These are phyloP conservation scores for Wolfiporia cocos DNA, from an alignment of 1,284 basidiomycete genomes.

Conservation along the genomic window DNA sequence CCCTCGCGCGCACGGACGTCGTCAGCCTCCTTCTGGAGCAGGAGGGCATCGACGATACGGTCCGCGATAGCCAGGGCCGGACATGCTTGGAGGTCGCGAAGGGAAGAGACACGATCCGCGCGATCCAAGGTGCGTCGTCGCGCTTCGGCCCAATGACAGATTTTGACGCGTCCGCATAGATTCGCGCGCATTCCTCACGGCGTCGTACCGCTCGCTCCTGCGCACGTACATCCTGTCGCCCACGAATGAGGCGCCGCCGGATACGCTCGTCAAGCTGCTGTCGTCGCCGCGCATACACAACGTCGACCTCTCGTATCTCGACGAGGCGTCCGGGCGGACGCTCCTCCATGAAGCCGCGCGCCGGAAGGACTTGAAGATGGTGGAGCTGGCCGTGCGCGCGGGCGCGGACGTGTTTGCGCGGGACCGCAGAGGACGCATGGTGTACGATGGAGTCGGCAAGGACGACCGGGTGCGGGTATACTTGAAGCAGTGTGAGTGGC, in stretches of 20 bases:
- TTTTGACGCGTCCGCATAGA: constrained; percentile 38
- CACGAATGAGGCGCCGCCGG: constrained; percentile 36
- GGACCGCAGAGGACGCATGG: constrained; percentile 73
- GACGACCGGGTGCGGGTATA: constrained; percentile 84
- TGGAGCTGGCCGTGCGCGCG: constrained; percentile 79
- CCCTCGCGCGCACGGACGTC: constrained; percentile 75
- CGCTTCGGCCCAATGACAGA: neutral
- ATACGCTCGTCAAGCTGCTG: constrained; percentile 48
- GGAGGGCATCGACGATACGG: constrained; percentile 76
- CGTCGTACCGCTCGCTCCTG: constrained; percentile 70
- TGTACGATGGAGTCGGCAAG: constrained; percentile 65
- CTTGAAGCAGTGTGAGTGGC: constrained; percentile 70
- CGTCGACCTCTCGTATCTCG: constrained; percentile 66
- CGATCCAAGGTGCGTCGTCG: constrained; percentile 61
- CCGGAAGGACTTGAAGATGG: constrained; percentile 75
- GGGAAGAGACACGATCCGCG: constrained; percentile 64
- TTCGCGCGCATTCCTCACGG: constrained; percentile 75
- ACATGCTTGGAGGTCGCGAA: constrained; percentile 75
- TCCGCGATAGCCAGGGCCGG: constrained; percentile 65
- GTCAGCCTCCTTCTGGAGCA: constrained; percentile 74
- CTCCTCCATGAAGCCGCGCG: constrained; percentile 86
- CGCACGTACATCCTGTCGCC: constrained; percentile 70
- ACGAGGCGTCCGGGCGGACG: constrained; percentile 73
- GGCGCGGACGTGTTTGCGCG: constrained; percentile 91
- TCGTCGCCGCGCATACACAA: constrained; percentile 56